These are phyloP conservation scores for Nelumbo lutea DNA, from an alignment of 164 flowering plant genomes.

Conservation along the genomic window DNA sequence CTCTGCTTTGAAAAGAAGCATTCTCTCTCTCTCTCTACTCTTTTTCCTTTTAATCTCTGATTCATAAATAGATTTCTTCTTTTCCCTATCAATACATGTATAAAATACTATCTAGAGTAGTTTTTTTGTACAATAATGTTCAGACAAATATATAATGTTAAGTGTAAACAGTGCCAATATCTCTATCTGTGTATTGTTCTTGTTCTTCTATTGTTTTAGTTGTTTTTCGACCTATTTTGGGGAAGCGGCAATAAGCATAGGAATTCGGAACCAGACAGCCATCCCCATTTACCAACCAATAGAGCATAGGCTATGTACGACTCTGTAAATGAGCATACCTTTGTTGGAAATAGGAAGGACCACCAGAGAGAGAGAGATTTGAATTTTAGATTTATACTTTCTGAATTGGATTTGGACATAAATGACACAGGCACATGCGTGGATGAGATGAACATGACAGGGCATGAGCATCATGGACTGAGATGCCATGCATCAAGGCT, in stretches of 20 bases:
- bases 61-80: neutral
- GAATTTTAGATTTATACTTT: neutral
- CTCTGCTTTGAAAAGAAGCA: neutral
- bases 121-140: too few species aligned
- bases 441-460: neutral
- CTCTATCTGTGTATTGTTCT: neutral
- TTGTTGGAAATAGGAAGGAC: too few species aligned
- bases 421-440: neutral
- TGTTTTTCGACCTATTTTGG: neutral
- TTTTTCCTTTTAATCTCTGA: neutral
- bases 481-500: neutral
- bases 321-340: neutral
- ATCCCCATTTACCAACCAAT: neutral
- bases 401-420: too few species aligned
- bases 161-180: neutral
- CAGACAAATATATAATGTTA: too few species aligned
- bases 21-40: neutral
- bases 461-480: neutral
- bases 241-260: neutral
- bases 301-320: neutral
- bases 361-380: too few species aligned
- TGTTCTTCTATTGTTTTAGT: neutral
- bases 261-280: neutral
- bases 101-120: too few species aligned
- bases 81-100: too few species aligned